Evolutionary conservation across 2,329 filamentous ascomycete species (phyloP), one percentile per base, ranked within the genome.

Genomic region (Teratosphaeria gauchensis): DNA sequence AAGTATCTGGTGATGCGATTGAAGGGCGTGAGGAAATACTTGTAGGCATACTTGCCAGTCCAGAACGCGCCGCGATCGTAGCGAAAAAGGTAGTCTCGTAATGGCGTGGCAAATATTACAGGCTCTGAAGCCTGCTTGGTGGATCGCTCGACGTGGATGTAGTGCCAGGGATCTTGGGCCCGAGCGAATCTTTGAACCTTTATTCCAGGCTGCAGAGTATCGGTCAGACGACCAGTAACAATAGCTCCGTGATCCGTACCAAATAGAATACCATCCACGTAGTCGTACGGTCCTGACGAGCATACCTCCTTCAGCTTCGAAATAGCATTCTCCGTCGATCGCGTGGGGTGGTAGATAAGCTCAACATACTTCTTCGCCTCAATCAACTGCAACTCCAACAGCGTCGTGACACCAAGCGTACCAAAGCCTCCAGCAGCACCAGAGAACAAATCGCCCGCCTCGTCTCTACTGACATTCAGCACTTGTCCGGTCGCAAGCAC

Each of bases 81-180:
- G 5, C 82, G 77, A 66, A 85, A 84, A 5, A 85, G 73, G 63
- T 84, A 84, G 53, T 82, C 79, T 6, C 72, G 69, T 0, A 80
- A 65, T 0, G 80, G 79, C 1, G 81, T 74, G 1, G 69, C 65
- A 62, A 80, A 78, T 8, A 63, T 67, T 4, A 61, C 54, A 4
- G 63, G 59, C 3, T 56, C 53, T 21, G 35, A n/a, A 21, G 16
- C 6, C 8, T 30, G 35, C 24, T 51, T 54, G 16, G 55, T 64
- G 5, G 64, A 62, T n/a, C 77, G 71, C 62, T 82, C 73, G 1
- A 82, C 86, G 63, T 88, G 86, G 2, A 90, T 74, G 60, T 89
- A 90, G 68, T 89, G 89, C 88, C 87, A 91, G 0, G 85, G 83
- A 63, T 91, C 87, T 3, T 70, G 71, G 0, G 80, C 74, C 11